Base-by-base conservation (phyloP, 495 filamentous ascomycete genomes). In the Lasiosphaeris hirsuta region DNA sequence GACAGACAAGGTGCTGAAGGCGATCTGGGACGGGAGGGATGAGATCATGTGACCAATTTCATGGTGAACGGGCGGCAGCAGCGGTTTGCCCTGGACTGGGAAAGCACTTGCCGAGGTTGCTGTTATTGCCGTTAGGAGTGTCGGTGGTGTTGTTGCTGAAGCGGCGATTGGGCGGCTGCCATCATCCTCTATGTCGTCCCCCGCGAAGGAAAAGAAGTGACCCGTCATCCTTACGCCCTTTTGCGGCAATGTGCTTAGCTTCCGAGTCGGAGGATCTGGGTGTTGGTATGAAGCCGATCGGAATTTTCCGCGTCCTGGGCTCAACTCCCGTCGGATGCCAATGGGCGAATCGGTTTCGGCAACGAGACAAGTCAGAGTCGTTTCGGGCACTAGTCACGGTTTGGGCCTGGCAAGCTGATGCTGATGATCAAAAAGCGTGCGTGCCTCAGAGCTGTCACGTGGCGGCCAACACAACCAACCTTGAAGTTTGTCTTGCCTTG, bases 181-280 rank as follows among this genome's bases (percentile, higher is more conserved):
- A 53, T 82, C 81, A 14, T 83, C 77, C 57, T 92, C 89, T 75
- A 92, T 92, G 64, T 95, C 91, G 61, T 95, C 90, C 8, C 87
- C 90, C 1, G 81, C 81, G 68, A 96, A 95, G 35, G 85, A 85
- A 63, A 96, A 96, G 72, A 96, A 94, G 4, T 76, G 57, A 48
- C 50, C 40, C 34, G 57, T 46, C 60, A 60, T 58, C n/a, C 38
- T 30, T 33, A 37, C 33, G 39, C 3, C 23, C 17, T 47, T 48
- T 15, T 46, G 8, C 7, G 4, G n/a, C 41, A 15, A 13, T 36
- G n/a, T 18, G 50, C 33, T 40, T 17, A 10, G 18, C 23, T 30
- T 30, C 23, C 23, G 23, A 30, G 23, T 30, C 23, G 23, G 23
- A 30, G 23, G 23, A 30, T 30, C 23, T 30, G 23, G 23, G 23